Evolutionary conservation across 2,329 filamentous ascomycete genomes (phyloP).

Genomic region (Neophaeococcomyces aloes): DNA sequence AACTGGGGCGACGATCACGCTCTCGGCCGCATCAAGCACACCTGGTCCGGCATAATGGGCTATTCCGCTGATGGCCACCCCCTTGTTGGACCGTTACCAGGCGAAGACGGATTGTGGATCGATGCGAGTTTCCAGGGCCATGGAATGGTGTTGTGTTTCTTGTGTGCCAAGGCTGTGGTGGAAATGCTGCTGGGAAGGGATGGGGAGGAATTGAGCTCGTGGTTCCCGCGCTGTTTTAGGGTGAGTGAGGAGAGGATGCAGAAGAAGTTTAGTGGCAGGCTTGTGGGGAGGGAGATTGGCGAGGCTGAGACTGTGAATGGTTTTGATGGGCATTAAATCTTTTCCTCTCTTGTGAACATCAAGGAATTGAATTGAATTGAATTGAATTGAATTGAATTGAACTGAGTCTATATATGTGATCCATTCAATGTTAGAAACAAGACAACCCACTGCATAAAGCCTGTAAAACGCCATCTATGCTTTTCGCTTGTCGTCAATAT

Average conservation of each 20-base stretch:
- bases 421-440: background rate
- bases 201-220: conserved; percentile 8
- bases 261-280: conserved; percentile 13
- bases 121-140: conserved; percentile 18
- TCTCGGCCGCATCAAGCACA: conserved; percentile 35
- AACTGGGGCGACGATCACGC: conserved; percentile 34
- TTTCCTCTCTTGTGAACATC: background rate
- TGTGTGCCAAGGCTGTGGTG: conserved; percentile 14
- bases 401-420: background rate
- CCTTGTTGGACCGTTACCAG: conserved; percentile 40
- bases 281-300: background rate
- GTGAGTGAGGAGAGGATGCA: conserved; percentile 14
- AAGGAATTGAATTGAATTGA: conserved; percentile 1
- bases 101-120: conserved; percentile 23
- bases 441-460: background rate
- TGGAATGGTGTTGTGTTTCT: conserved; percentile 19
- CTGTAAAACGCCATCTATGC: background rate
- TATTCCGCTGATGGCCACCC: conserved; percentile 45
- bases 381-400: conserved; percentile 1
- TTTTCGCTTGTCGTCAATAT: background rate
- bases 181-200: conserved; percentile 14
- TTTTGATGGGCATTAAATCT: background rate
- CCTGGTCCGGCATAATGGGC: conserved; percentile 51
- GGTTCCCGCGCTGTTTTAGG: conserved; percentile 17
- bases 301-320: conserved; percentile 7